Conservation (phyloP, 1,284 basidiomycete species). For the Tremellales sp. region DNA sequence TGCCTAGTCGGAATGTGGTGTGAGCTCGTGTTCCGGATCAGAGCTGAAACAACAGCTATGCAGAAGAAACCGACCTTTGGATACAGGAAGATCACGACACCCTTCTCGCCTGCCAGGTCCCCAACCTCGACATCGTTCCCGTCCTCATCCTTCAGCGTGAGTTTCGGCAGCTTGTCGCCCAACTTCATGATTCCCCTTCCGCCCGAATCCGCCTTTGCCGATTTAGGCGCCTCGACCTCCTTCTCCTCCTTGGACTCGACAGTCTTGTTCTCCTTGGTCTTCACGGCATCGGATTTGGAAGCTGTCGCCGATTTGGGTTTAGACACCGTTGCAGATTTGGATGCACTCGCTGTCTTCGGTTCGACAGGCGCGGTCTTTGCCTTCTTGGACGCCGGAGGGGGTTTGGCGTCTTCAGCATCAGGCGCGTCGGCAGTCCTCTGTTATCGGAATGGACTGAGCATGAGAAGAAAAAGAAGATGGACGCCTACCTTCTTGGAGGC, state of each 20-base stretch:
- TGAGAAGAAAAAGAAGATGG: not conserved
- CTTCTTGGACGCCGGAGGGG: constrained; percentile 18
- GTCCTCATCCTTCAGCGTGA: constrained; percentile 65
- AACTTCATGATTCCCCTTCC: constrained; percentile 55
- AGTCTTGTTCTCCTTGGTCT: constrained; percentile 7
- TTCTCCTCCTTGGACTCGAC: constrained; percentile 30
- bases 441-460: not conserved
- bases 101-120: constrained; percentile 57
- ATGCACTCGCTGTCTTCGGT: constrained; percentile 1
- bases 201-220: constrained; percentile 30
- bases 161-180: constrained; percentile 70
- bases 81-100: constrained; percentile 73
- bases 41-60: constrained; percentile 2
- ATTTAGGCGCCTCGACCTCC: constrained; percentile 32
- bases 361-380: constrained; percentile 9
- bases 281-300: constrained; percentile 13
- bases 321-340: constrained; percentile 8
- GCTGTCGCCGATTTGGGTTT: constrained; percentile 27
- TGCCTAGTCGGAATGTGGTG: constrained; percentile 55
- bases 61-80: constrained; percentile 39
- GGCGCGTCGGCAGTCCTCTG: not conserved
- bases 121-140: constrained; percentile 47
- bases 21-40: too few relatives aligned
- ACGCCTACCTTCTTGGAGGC: constrained; percentile 24
- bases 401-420: constrained; percentile 9